Evolutionary conservation across 257 asterid genomes (phyloP).

Genomic region (Solanum neorickii): DNA sequence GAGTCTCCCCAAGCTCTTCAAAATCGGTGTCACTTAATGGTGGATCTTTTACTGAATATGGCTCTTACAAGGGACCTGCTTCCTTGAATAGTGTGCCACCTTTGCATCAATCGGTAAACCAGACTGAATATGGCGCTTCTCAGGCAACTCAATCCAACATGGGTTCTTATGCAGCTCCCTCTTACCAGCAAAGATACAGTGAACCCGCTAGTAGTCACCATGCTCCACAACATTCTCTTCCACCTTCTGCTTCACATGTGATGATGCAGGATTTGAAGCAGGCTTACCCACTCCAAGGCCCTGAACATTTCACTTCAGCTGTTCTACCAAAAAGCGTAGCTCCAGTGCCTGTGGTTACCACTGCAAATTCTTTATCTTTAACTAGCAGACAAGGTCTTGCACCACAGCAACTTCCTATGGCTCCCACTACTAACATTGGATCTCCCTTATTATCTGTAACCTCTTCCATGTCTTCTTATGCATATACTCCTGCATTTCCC

Average conservation of each 20-base stretch:
- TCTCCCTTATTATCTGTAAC: constrained; percentile 8
- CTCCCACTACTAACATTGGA: constrained; percentile 7
- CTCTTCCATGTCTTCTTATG: constrained; percentile 26
- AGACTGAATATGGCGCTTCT: constrained; percentile 25
- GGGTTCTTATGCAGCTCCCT: constrained; percentile 26
- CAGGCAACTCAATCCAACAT: constrained; percentile 15
- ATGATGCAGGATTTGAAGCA: constrained; percentile 13
- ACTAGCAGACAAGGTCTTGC: constrained; percentile 12
- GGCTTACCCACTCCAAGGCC: constrained; percentile 8
- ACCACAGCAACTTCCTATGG: constrained; percentile 19
- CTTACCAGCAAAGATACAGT: constrained; percentile 31
- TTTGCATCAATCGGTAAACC: constrained; percentile 30
- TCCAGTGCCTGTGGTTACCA: constrained; percentile 16
- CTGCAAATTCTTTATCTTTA: constrained; percentile 21
- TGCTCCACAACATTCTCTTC: constrained; percentile 22
- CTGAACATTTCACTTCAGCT: constrained; percentile 8
- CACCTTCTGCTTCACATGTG: constrained; percentile 15
- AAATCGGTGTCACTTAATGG: constrained; percentile 20
- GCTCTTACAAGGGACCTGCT: constrained; percentile 26
- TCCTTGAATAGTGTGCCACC: constrained; percentile 17
- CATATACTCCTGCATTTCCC: constrained; percentile 17
- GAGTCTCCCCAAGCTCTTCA: constrained; percentile 27
- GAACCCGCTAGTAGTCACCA: constrained; percentile 16
- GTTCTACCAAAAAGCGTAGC: constrained; percentile 16
- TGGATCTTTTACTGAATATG: constrained; percentile 28